Percentiles rank a stretch among this genome's conserved stretches.
These are phyloP conservation scores for Aegilops tauschii DNA, from an alignment of 176 grass and related monocot genomes.

Conservation along the genomic window DNA sequence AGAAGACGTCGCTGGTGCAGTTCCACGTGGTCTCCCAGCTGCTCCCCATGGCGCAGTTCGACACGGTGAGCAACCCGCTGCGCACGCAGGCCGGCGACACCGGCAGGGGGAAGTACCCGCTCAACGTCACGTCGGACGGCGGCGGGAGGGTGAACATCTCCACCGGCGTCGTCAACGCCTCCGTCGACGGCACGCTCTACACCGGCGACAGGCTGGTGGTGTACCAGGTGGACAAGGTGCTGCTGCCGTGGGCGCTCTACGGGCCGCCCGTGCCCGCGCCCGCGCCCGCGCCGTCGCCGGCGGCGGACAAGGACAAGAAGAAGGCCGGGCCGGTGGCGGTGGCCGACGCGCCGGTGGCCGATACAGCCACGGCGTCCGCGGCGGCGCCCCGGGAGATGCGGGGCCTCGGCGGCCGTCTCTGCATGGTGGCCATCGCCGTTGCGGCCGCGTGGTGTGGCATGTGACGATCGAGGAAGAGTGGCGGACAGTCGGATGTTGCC, in stretches of 20 bases:
- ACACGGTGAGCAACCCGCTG: conserved; percentile 87
- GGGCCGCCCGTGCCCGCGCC: conserved; percentile 48
- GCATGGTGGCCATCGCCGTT: conserved; percentile 30
- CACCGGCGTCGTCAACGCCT: conserved; percentile 76
- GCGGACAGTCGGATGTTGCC: background rate
- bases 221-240: conserved; percentile 82
- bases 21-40: conserved; percentile 63
- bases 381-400: background rate
- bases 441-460: conserved; percentile 40
- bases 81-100: conserved; percentile 83
- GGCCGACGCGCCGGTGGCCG: conserved; percentile 38
- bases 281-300: conserved; percentile 45
- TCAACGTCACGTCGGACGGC: conserved; percentile 66
- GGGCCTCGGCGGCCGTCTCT: background rate
- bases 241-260: conserved; percentile 70
- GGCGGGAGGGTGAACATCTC: conserved; percentile 56
- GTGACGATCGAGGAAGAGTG: conserved; percentile 16
- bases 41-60: conserved; percentile 46
- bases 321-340: conserved; percentile 33
- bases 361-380: conserved; percentile 23
- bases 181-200: conserved; percentile 55
- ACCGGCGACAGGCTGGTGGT: conserved; percentile 60
- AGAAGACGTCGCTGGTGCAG: conserved; percentile 87
- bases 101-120: conserved; percentile 45
- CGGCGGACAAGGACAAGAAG: conserved; percentile 41